A percentile compares a stretch with the other conserved stretches of the same genome.
phyloP scores from a whole-genome alignment of 768 basidiomycete species.

The Tephrocybe rancida region DNA sequence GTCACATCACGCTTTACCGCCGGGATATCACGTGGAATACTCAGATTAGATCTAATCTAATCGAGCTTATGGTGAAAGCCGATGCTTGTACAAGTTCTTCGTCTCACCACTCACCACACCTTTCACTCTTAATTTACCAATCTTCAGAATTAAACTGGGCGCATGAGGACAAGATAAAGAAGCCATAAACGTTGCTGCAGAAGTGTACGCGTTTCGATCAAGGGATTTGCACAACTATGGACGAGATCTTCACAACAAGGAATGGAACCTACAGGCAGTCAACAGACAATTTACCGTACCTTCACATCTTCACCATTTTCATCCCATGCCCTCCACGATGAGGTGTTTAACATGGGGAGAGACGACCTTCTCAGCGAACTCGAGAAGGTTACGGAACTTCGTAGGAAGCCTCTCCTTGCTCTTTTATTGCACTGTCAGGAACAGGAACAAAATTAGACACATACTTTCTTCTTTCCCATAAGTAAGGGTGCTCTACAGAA shows the following conservation, averaged over 20 bases:
- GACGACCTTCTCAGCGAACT: conserved; percentile 92
- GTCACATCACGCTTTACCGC: conserved; percentile 14
- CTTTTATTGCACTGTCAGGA: conserved; percentile 38
- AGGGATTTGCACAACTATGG: too few relatives aligned
- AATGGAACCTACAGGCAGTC: conserved; percentile 67
- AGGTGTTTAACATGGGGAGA: conserved; percentile 82
- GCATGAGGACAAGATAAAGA: too few relatives aligned
- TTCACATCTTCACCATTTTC: conserved; percentile 95
- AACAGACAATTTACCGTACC: conserved; percentile 43
- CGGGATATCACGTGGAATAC: conserved; percentile 14
- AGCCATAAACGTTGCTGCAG: too few relatives aligned
- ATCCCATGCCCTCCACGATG: conserved; percentile 93
- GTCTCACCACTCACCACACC: too few relatives aligned
- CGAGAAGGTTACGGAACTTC: conserved; percentile 90
- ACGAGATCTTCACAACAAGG: conserved; percentile 68
- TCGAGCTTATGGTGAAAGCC: not conserved
- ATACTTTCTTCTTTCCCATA: conserved; percentile 92
- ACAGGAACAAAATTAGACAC: conserved; percentile 14
- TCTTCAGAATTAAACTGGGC: too few relatives aligned
- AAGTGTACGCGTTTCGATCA: too few relatives aligned
- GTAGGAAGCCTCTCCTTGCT: conserved; percentile 85
- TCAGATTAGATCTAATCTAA: conserved; percentile 8
- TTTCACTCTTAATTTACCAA: too few relatives aligned
- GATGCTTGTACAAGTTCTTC: too few relatives aligned
- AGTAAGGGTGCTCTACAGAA: conserved; percentile 96